Base-by-base conservation (phyloP, 805 yeast genomes). In the Metschnikowia santaceciliae region DNA sequence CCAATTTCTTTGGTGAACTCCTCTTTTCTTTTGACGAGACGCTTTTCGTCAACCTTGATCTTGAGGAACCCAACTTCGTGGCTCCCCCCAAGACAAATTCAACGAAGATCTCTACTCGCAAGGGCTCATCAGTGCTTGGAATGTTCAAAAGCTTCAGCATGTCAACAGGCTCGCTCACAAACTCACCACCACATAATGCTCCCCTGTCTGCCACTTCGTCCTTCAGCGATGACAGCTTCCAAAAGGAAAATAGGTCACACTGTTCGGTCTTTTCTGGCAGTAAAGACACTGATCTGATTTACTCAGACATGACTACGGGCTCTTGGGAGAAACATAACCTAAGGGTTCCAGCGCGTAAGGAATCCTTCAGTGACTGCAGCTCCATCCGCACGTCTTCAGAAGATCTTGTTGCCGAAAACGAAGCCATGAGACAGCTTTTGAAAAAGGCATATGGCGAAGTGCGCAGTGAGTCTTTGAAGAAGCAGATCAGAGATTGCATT, bases 1-100 rank as follows among this genome's bases (percentile, higher is more conserved):
- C 73, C 32, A 52, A 60, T 26, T 74, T 73, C 52, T 74, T 73
- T 49, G 76, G 76, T 2, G 68, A 69, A 34, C 54, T 69, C 40
- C 61, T 72, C 42, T 55, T 71, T 32, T 61, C 65, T 5, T 71
- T 74, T 68, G 72, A 73, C 47, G 72, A 66, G 33, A 37, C 58
- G 11, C 55, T 71, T 36, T 71, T 70, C 49, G 32, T 52, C 32
- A 49, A 38, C 26, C 33, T 43, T 22, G 23, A 35, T 3, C 33
- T 15, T 11, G 37, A 35, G 23, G 41, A 44, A 33, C 34, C 47
- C 5, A 44, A 44, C 26, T 17, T 15, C 10, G 46, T 36, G 47
- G 39, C 26, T 44, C 48, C 39, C 32, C 40, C 47, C 10, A 44
- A 44, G 36, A 7, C 47, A 23, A 34, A 6, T 10, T 26, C 47